phyloP scores from a whole-genome alignment of 2,329 filamentous ascomycete genomes.

The Septoria linicola region DNA sequence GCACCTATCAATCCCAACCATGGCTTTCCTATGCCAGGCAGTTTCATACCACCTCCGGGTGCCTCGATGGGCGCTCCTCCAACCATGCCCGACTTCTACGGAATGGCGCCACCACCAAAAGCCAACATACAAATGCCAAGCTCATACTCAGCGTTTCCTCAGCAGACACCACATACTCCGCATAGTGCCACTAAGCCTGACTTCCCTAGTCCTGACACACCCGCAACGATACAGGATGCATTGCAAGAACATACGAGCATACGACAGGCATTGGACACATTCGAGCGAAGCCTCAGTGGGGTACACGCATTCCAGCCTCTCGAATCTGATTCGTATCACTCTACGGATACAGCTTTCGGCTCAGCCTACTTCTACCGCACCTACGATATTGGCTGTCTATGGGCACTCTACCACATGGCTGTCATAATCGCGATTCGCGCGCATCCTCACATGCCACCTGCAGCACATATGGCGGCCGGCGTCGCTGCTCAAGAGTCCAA shows the following conservation, averaged over 20 bases:
- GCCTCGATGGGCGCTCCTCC: constrained; percentile 1
- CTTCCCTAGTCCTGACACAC: constrained; percentile 52
- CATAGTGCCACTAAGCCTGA: constrained; percentile 47
- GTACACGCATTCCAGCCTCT: constrained; percentile 68
- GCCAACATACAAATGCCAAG: constrained; percentile 44
- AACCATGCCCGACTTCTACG: constrained; percentile 53
- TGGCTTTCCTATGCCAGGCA: constrained; percentile 9
- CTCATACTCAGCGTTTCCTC: constrained; percentile 38
- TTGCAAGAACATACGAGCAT: constrained; percentile 77
- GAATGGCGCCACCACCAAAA: constrained; percentile 47
- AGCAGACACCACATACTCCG: constrained; percentile 23
- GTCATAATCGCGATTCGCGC: constrained; percentile 77
- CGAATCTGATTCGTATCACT: constrained; percentile 63
- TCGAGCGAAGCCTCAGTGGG: constrained; percentile 65
- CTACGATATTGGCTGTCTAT: constrained; percentile 82
- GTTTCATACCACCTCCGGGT: background rate
- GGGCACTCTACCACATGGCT: constrained; percentile 83
- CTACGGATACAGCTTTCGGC: constrained; percentile 73
- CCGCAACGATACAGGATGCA: constrained; percentile 66
- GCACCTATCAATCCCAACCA: too few species aligned
- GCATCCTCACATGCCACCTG: constrained; percentile 87
- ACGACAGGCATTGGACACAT: constrained; percentile 64
- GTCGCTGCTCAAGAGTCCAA: constrained; percentile 72
- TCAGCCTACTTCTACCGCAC: constrained; percentile 77
- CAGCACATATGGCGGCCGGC: constrained; percentile 82